Evolutionary conservation across 805 yeast genomes (phyloP).

Genomic region (Metschnikowia hibisci): DNA sequence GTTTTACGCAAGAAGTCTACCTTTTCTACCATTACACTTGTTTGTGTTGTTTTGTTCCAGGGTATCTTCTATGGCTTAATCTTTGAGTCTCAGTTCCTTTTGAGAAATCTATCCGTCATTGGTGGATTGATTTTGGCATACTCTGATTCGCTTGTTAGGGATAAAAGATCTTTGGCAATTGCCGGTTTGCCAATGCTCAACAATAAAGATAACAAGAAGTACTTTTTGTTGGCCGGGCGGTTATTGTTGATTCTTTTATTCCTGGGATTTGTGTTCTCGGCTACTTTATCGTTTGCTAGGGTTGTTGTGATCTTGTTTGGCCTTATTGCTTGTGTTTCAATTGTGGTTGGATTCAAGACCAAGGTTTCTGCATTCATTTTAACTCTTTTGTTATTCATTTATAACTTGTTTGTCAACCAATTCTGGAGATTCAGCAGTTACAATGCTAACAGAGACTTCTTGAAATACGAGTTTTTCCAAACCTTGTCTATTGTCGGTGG

Average conservation of each 20-base stretch:
- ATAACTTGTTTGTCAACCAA: constrained; percentile 77
- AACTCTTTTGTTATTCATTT: constrained; percentile 66
- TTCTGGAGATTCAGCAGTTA: constrained; percentile 77
- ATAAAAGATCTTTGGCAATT: constrained; percentile 58
- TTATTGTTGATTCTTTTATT: constrained; percentile 80
- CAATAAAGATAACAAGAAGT: constrained; percentile 70
- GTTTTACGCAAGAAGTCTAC: constrained; percentile 64
- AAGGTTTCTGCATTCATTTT: constrained; percentile 74
- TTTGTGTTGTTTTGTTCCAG: constrained; percentile 72
- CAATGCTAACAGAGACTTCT: constrained; percentile 79
- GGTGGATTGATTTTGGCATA: constrained; percentile 90
- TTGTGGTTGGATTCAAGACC: constrained; percentile 90
- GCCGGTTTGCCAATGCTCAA: constrained; percentile 77
- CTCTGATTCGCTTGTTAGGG: constrained; percentile 80
- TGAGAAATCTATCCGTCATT: constrained; percentile 83
- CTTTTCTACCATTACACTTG: constrained; percentile 65
- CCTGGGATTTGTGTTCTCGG: constrained; percentile 75
- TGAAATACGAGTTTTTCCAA: constrained; percentile 92
- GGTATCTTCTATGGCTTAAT: constrained; percentile 86
- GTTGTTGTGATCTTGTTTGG: constrained; percentile 66
- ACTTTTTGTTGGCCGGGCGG: constrained; percentile 83
- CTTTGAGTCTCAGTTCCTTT: constrained; percentile 73
- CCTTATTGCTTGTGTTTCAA: constrained; percentile 64
- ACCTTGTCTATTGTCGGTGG: constrained; percentile 95
- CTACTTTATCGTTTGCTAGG: constrained; percentile 66